Conservation (phyloP, 177 flowering plant genomes). For the Telopea speciosissima region DNA sequence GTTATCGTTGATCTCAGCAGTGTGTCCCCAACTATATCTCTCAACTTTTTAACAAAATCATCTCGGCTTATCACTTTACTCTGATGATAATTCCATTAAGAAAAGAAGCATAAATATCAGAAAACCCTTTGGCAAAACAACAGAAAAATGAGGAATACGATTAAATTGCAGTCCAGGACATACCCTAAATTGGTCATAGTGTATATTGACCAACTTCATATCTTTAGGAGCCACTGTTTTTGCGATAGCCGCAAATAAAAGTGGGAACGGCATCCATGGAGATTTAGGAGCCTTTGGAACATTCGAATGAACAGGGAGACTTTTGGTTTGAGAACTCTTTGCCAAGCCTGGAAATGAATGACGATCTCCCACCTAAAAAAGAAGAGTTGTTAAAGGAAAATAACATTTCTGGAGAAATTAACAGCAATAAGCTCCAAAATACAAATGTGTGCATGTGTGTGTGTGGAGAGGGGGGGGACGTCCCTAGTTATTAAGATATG, state of each 20-base stretch:
- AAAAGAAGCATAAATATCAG: background rate
- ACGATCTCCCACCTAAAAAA: constrained; percentile 20
- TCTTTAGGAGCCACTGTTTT: constrained; percentile 36
- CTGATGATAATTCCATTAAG: constrained; percentile 24
- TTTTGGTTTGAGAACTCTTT: constrained; percentile 20
- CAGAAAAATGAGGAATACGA: background rate
- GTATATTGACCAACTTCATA: constrained; percentile 42
- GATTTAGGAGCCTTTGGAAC: constrained; percentile 51
- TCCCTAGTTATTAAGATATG: background rate
- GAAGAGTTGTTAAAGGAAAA: background rate
- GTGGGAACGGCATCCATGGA: constrained; percentile 90
- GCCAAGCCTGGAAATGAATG: constrained; percentile 14
- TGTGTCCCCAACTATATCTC: constrained; percentile 66
- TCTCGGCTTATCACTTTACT: constrained; percentile 46
- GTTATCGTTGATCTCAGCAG: constrained; percentile 55
- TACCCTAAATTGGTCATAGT: constrained; percentile 67
- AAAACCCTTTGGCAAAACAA: background rate
- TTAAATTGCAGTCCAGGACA: background rate
- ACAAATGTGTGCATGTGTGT: too few species aligned
- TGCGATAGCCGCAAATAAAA: constrained; percentile 68
- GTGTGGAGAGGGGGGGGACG: too few species aligned
- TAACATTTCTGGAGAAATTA: background rate
- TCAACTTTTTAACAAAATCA: constrained; percentile 60
- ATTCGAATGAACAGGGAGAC: constrained; percentile 16
- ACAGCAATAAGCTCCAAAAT: background rate